phyloP scores from a whole-genome alignment of 176 grass and related monocot species.

The Bonia amplexicaulis region DNA sequence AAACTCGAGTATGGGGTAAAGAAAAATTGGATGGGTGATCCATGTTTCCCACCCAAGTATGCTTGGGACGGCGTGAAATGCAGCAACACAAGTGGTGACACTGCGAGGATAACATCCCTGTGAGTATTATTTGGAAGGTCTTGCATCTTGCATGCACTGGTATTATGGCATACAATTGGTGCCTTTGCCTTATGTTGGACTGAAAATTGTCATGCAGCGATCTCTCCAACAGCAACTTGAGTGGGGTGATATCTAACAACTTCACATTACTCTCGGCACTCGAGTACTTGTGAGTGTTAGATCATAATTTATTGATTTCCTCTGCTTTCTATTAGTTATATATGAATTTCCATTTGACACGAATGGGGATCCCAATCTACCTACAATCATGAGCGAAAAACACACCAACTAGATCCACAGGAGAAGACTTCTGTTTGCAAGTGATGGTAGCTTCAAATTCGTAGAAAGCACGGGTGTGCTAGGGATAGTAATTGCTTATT shows the following conservation, averaged over 20 bases:
- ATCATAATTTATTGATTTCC: not conserved
- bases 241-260: slow-evolving; percentile 22
- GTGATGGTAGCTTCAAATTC: too few species aligned
- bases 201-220: slow-evolving; percentile 20
- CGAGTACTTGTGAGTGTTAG: slow-evolving; percentile 41
- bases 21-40: slow-evolving; percentile 67
- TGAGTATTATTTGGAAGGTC: not conserved
- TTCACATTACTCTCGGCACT: slow-evolving; percentile 31
- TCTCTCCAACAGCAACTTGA: slow-evolving; percentile 38
- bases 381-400: not conserved
- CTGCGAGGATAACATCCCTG: slow-evolving; percentile 30
- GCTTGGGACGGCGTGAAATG: slow-evolving; percentile 49
- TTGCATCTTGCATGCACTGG: not conserved
- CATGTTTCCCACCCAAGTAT: slow-evolving; percentile 27
- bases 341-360: not conserved
- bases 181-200: not conserved
- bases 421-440: not conserved
- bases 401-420: not conserved
- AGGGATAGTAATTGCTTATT: too few species aligned
- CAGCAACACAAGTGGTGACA: not conserved
- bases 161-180: too few species aligned
- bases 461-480: too few species aligned
- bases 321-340: not conserved
- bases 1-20: slow-evolving; percentile 35
- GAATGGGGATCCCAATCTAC: not conserved